phyloP scores from a whole-genome alignment of 169 alveolate genomes.

The Plasmodium cynomolgi region DNA sequence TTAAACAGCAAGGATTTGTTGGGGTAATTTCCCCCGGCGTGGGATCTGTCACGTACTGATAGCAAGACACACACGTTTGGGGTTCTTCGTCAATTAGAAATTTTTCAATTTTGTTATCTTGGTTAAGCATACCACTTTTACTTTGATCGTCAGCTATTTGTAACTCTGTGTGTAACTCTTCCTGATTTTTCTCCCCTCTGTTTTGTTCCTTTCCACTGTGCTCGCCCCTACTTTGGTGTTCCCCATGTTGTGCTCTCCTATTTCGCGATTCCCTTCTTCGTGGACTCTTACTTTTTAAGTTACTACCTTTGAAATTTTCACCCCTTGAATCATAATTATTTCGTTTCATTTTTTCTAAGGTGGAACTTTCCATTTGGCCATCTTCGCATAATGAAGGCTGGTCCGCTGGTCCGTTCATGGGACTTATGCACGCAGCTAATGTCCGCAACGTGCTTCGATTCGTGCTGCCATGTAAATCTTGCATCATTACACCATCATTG shows the following conservation, averaged over 20 bases:
- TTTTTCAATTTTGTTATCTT: conserved; percentile 6
- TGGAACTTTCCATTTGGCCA: neutral
- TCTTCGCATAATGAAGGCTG: neutral
- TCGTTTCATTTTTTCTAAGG: conserved; percentile 5
- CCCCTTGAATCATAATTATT: neutral
- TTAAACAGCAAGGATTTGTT: conserved; percentile 32
- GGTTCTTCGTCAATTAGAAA: conserved; percentile 2
- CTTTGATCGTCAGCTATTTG: neutral
- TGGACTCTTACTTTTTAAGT: neutral
- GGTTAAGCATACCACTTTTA: neutral
- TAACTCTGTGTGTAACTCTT: neutral
- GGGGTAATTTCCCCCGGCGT: neutral
- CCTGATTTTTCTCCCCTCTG: neutral
- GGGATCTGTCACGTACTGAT: conserved; percentile 43
- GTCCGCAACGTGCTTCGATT: conserved; percentile 10
- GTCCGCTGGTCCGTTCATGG: neutral
- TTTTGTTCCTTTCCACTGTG: neutral
- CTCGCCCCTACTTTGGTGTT: neutral
- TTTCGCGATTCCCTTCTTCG: neutral
- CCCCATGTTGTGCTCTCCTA: neutral
- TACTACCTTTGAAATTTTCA: neutral
- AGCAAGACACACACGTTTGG: conserved; percentile 62
- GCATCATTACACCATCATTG: neutral
- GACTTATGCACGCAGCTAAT: conserved; percentile 5
- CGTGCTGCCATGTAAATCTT: neutral